phyloP scores from a whole-genome alignment of 2,329 filamentous ascomycete species.

The Fusarium sp. region DNA sequence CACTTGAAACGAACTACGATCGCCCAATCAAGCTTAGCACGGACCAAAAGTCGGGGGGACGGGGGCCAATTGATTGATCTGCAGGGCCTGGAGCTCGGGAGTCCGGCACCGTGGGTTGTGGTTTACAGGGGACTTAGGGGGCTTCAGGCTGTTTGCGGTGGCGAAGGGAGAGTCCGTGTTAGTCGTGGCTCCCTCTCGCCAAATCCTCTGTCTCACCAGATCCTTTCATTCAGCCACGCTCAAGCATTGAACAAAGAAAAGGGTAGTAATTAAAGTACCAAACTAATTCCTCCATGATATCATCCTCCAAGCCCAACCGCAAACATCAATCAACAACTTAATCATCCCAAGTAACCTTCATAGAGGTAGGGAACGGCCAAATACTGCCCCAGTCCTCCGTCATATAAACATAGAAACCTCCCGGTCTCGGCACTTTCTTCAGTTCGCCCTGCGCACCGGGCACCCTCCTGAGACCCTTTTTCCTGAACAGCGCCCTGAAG shows the following conservation, averaged over 20 bases:
- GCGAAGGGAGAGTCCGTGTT: no score
- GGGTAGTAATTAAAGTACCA: not conserved
- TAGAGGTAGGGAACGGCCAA: constrained; percentile 63
- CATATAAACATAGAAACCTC: constrained; percentile 71
- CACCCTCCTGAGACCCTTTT: constrained; percentile 71
- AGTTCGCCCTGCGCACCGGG: constrained; percentile 74
- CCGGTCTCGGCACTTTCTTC: constrained; percentile 71
- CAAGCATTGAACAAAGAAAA: not conserved
- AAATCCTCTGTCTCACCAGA: not conserved
- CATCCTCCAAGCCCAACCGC: not conserved
- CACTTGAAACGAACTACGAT: constrained; percentile 20
- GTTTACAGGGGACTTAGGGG: not conserved
- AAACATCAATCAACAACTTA: not conserved
- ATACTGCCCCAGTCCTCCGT: constrained; percentile 71
- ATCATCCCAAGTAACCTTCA: constrained; percentile 66
- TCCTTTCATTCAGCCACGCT: not conserved
- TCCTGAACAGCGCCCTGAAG: constrained; percentile 73
- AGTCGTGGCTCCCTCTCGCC: no score
- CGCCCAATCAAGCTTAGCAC: not conserved
- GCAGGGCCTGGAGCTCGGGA: not conserved
- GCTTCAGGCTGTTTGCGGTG: not conserved
- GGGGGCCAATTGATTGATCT: constrained; percentile 18
- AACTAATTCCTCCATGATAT: constrained; percentile 17
- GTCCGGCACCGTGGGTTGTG: constrained; percentile 13
- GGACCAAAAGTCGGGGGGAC: not conserved